These are phyloP conservation scores for Pelargonium citronellum DNA, from an alignment of 441 rosid species.

Conservation along the genomic window DNA sequence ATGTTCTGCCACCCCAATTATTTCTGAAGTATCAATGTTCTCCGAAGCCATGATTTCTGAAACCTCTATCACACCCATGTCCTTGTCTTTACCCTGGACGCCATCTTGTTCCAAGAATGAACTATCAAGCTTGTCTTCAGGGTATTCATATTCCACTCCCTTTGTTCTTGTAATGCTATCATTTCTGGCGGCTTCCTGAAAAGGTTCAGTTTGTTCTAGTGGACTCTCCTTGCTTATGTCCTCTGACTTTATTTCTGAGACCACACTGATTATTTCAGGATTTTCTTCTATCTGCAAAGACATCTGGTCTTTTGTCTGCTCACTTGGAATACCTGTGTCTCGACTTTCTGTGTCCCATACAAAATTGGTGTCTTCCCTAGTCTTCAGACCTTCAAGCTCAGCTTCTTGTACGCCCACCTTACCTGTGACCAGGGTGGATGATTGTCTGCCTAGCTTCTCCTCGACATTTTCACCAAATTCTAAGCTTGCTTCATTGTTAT, in stretches of 20 bases:
- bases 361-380: constrained; percentile 19
- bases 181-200: constrained; percentile 17
- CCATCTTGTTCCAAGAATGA: constrained; percentile 16
- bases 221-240: constrained; percentile 15
- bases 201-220: constrained; percentile 17
- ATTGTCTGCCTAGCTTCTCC: constrained; percentile 20
- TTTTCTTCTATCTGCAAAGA: constrained; percentile 21
- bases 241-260: constrained; percentile 17
- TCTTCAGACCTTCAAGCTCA: constrained; percentile 16
- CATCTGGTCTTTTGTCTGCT: constrained; percentile 12
- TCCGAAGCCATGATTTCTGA: too few species aligned
- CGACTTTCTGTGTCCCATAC: constrained; percentile 14
- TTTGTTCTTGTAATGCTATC: constrained; percentile 16
- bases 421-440: constrained; percentile 19
- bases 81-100: constrained; percentile 11
- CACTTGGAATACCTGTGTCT: constrained; percentile 18
- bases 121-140: constrained; percentile 17
- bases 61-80: neutral
- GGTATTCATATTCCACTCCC: constrained; percentile 8
- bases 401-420: constrained; percentile 15
- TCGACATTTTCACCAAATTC: constrained; percentile 16
- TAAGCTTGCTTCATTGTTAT: constrained; percentile 16
- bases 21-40: too few species aligned
- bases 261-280: constrained; percentile 14
- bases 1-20: constrained; percentile 5